phyloP scores from a whole-genome alignment of 1,284 basidiomycete species.

The Xerocomus amazonicus region DNA sequence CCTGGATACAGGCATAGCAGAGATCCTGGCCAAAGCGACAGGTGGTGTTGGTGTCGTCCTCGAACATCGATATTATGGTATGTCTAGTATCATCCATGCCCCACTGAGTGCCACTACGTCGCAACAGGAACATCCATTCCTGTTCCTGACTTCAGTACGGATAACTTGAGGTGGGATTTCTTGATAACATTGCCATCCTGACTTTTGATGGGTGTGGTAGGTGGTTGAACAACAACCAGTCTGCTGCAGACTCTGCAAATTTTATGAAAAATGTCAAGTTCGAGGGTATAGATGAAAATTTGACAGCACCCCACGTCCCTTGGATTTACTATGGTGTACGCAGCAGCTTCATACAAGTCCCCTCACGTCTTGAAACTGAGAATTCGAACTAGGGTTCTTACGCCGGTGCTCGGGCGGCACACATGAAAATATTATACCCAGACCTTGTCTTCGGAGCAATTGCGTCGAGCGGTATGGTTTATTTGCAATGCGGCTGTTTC shows the following conservation, averaged over 20 bases:
- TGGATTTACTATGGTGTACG: conserved; percentile 96
- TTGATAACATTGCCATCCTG: neutral
- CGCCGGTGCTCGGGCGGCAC: conserved; percentile 90
- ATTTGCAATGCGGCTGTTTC: neutral
- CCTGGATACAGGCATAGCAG: conserved; percentile 80
- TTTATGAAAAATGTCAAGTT: conserved; percentile 85
- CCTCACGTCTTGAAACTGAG: neutral
- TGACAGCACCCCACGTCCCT: conserved; percentile 68
- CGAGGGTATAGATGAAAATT: conserved; percentile 63
- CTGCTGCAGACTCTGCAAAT: conserved; percentile 88
- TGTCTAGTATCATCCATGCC: conserved; percentile 19
- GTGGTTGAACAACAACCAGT: conserved; percentile 87
- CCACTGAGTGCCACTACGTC: neutral
- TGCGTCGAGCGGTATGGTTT: conserved; percentile 72
- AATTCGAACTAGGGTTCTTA: conserved; percentile 65
- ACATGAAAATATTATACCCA: conserved; percentile 87
- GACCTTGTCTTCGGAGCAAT: conserved; percentile 90
- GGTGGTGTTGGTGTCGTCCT: conserved; percentile 85
- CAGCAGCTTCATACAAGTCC: neutral
- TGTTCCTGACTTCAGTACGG: conserved; percentile 75
- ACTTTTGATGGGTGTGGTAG: conserved; percentile 34
- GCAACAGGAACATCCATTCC: conserved; percentile 75
- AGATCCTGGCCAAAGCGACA: conserved; percentile 80
- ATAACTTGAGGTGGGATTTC: conserved; percentile 59
- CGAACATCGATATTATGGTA: conserved; percentile 87